Percentiles rank a stretch among this genome's conserved stretches.
Evolutionary conservation across 2,329 filamentous ascomycete species (phyloP).

Genomic region (Emergomyces orientalis): DNA sequence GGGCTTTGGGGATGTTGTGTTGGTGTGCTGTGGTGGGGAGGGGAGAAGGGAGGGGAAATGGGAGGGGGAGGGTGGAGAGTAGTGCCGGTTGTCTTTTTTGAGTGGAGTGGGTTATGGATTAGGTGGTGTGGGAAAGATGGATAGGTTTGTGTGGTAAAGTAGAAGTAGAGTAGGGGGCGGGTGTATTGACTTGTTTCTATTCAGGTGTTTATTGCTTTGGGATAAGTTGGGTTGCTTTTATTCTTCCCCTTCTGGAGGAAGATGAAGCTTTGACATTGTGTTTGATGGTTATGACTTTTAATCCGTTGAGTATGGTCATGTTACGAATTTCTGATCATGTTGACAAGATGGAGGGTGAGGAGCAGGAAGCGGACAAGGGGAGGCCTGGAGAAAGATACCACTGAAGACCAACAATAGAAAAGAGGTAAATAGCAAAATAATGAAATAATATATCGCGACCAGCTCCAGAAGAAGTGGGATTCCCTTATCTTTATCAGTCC

Average conservation of each 20-base stretch:
- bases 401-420: background rate
- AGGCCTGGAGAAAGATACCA: background rate
- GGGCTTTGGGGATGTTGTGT: background rate
- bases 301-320: background rate
- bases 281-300: background rate
- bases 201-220: background rate
- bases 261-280: background rate
- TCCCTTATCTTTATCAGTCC: background rate
- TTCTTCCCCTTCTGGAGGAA: background rate
- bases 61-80: background rate
- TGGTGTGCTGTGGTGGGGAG: background rate
- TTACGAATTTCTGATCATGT: background rate
- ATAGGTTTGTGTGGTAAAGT: background rate
- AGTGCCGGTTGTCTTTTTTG: background rate
- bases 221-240: background rate
- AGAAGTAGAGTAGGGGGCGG: background rate
- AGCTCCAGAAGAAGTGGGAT: background rate
- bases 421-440: background rate
- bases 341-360: background rate
- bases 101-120: background rate
- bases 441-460: background rate
- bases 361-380: background rate
- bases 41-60: background rate
- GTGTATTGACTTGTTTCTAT: background rate
- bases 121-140: background rate